Evolutionary conservation across 257 asterid species (phyloP).

Genomic region (Solanum chmielewskii): DNA sequence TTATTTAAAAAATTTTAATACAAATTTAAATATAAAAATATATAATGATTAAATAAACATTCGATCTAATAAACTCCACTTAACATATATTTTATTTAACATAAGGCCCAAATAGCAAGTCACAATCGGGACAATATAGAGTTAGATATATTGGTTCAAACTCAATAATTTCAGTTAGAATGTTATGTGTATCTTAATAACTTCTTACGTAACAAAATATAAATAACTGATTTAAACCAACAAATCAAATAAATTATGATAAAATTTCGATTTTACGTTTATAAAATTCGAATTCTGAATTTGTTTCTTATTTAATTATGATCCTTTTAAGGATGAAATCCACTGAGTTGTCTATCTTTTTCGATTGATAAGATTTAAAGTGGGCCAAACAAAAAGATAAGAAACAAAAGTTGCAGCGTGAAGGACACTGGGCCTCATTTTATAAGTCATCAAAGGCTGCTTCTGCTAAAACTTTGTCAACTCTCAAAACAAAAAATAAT

Average conservation of each 20-base stretch:
- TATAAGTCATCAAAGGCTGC: not conserved
- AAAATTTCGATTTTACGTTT: no score
- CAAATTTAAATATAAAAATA: not conserved
- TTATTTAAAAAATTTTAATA: no score
- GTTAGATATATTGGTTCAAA: not conserved
- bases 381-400: not conserved
- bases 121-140: no score
- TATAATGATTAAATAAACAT: no score
- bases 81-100: not conserved
- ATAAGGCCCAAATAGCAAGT: not conserved
- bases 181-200: not conserved
- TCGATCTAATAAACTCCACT: not conserved
- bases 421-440: not conserved
- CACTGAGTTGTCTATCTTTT: not conserved
- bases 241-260: no score
- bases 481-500: not conserved
- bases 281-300: no score
- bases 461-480: not conserved
- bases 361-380: not conserved
- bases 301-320: fast-evolving
- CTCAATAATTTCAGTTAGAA: not conserved
- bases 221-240: no score
- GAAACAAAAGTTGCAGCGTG: not conserved
- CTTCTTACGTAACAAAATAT: no score
- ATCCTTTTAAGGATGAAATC: not conserved